Conservation (phyloP, 2,329 filamentous ascomycete species). For the Grosmannia clavigera region DNA sequence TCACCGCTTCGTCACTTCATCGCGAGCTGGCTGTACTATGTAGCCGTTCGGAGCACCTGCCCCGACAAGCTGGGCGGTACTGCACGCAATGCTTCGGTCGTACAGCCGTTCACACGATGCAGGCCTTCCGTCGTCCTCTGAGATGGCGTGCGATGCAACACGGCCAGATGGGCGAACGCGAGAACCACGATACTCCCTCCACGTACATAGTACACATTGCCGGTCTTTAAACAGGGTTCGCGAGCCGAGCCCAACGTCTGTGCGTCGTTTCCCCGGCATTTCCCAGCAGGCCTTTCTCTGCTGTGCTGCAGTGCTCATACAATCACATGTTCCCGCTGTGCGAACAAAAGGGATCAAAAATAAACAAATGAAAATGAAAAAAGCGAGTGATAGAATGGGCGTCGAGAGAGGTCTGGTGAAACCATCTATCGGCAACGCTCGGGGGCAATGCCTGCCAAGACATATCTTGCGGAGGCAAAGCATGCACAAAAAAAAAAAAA, state of each 20-base stretch:
- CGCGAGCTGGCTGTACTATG: no score
- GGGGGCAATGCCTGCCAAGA: slow-evolving; percentile 10
- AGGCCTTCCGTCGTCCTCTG: not conserved
- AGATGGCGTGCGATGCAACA: slow-evolving; percentile 8
- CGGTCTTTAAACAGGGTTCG: slow-evolving; percentile 12
- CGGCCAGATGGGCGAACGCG: slow-evolving; percentile 9
- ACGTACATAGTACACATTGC: slow-evolving; percentile 1
- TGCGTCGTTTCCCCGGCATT: slow-evolving; percentile 12
- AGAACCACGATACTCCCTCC: not conserved
- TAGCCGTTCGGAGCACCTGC: no score
- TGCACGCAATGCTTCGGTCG: no score
- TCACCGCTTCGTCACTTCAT: no score
- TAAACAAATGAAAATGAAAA: no score
- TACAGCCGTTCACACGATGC: not conserved
- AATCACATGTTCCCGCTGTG: not conserved
- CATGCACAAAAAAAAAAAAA: no score
- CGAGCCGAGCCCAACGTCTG: slow-evolving; percentile 17
- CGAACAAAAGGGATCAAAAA: not conserved
- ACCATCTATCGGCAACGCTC: slow-evolving; percentile 6
- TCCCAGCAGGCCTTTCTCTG: slow-evolving; percentile 3
- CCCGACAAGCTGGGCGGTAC: no score
- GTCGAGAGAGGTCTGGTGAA: not conserved
- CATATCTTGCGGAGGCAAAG: slow-evolving; percentile 6
- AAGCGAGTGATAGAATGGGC: no score
- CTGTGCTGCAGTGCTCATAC: not conserved